A percentile compares a stretch with the other conserved stretches of the same genome.
phyloP scores from a whole-genome alignment of 2,329 filamentous ascomycete genomes.

The Xylaria sp. region DNA sequence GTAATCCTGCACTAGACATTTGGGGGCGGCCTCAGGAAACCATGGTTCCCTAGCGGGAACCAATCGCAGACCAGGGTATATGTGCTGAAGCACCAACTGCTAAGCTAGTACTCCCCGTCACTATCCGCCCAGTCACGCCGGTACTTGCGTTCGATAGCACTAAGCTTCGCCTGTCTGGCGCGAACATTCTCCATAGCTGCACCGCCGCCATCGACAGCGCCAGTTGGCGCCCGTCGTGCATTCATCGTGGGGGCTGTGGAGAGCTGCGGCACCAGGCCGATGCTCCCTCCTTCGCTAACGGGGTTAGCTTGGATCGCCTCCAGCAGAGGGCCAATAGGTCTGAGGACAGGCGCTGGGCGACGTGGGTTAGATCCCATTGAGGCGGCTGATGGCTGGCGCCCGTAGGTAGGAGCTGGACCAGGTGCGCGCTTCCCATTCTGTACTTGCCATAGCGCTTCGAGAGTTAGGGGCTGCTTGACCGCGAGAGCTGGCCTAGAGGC shows the following conservation, averaged over 20 bases:
- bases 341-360: neutral
- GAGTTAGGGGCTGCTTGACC: no score
- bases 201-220: neutral
- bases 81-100: neutral
- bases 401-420: neutral
- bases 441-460: neutral
- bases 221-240: neutral
- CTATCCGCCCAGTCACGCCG: neutral
- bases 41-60: neutral
- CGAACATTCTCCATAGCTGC: neutral
- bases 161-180: neutral
- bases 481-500: no score
- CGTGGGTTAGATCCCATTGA: neutral
- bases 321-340: conserved; percentile 15
- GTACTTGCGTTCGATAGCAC: neutral
- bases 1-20: neutral
- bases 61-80: no score
- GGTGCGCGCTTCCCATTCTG: neutral
- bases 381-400: neutral
- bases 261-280: neutral
- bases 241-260: neutral
- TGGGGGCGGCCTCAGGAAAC: neutral
- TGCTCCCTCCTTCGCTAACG: neutral
- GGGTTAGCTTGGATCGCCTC: neutral
- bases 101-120: neutral